phyloP scores from a whole-genome alignment of 2,329 filamentous ascomycete species.

The Fusarium sp. region DNA sequence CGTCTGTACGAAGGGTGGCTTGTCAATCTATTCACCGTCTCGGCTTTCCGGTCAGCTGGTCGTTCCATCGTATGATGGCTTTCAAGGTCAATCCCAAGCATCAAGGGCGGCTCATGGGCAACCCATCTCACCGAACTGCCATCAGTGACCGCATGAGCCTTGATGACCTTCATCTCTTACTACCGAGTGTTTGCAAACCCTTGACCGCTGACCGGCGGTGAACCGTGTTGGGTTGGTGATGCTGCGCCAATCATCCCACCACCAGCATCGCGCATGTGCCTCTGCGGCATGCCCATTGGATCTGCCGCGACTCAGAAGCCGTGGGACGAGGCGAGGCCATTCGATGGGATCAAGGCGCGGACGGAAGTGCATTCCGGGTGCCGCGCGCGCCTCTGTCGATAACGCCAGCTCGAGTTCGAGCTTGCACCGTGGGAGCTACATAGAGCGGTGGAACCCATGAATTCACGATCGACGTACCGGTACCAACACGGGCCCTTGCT shows the following conservation, averaged over 20 bases:
- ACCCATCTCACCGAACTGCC: conserved; percentile 14
- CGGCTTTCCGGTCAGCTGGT: conserved; percentile 36
- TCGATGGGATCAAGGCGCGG: conserved; percentile 9
- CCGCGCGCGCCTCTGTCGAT: conserved; percentile 22
- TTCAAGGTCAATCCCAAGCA: conserved; percentile 18
- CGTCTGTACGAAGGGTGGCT: conserved; percentile 33
- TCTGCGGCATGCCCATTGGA: conserved; percentile 29
- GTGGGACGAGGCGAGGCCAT: conserved; percentile 22
- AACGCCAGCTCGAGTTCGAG: conserved; percentile 11
- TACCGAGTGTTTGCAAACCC: conserved; percentile 13
- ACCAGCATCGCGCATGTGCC: conserved; percentile 27
- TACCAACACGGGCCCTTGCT: conserved; percentile 17
- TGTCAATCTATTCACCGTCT: conserved; percentile 39
- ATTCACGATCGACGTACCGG: conserved; percentile 23
- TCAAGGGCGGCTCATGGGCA: conserved; percentile 5
- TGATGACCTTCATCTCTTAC: neutral
- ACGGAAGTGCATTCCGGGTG: conserved; percentile 25
- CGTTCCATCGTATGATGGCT: conserved; percentile 37
- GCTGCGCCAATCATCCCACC: conserved; percentile 37
- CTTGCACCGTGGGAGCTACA: conserved; percentile 11
- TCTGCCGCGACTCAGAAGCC: conserved; percentile 11
- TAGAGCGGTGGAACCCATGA: conserved; percentile 34
- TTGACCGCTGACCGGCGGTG: conserved; percentile 39
- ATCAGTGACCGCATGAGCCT: conserved; percentile 17
- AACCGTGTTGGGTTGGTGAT: conserved; percentile 23